Base-by-base conservation (phyloP, 1,284 basidiomycete species). In the Ceratobasidium theobromae region DNA sequence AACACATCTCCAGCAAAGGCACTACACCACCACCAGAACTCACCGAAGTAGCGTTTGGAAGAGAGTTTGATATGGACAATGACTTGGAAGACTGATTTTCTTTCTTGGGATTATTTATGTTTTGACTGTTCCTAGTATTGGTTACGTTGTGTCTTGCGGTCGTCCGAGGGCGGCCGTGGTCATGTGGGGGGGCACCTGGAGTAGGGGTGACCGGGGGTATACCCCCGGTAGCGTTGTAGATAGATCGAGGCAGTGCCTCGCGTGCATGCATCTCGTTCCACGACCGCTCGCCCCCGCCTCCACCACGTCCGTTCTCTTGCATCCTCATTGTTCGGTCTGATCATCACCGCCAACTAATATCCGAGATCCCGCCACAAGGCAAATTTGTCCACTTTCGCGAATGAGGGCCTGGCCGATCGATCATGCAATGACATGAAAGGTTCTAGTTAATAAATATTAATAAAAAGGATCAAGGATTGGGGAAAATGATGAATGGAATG, bases 171-270 rank as follows among this genome's bases (percentile, higher is more conserved):
- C 40, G 40, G 40, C 4, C 40, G 40, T 43, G 40, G 16, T 5
- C 21, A 54, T 35, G 53, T 54, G 32, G 32, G 33, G 35, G 53
- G 32, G 53, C 53, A 35, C 53, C 38, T 55, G 53, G 5, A 55
- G 53, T 55, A 55, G 53, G 38, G 53, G 38, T 25, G 35, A 38
- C 30, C 53, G 53, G 53, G 53, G 53, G 53, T 55, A 55, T 55
- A 38, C 53, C 53, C 25, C 53, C 25, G 25, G n/a, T n/a, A n/a
- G n/a, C n/a, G n/a, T n/a, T n/a, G n/a, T n/a, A n/a, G n/a, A n/a
- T n/a, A n/a, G n/a, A n/a, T n/a, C n/a, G n/a, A n/a, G n/a, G n/a
- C n/a, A n/a, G n/a, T n/a, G n/a, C n/a, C n/a, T n/a, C n/a, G n/a
- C n/a, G n/a, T n/a, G n/a, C n/a, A n/a, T n/a, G n/a, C n/a, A n/a